Base-by-base conservation (phyloP, 2,329 filamentous ascomycete genomes). In the Ophiostoma sp. region DNA sequence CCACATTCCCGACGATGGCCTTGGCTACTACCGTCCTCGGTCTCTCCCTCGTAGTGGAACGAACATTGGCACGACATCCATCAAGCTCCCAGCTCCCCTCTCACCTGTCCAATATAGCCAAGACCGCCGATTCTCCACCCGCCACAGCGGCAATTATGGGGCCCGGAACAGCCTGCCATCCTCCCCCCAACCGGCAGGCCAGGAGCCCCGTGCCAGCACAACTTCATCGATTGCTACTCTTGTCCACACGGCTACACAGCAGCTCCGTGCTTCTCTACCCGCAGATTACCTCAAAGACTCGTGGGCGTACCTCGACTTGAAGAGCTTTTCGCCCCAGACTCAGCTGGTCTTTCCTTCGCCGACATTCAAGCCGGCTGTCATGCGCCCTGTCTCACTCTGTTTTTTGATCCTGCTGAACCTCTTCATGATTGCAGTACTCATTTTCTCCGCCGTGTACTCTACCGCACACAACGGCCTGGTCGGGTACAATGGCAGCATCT, bases 401-500 rank as follows among this genome's bases (percentile, higher is more conserved):
- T 78, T 87, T 33, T 84, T 93, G 74, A 87, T 90, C 74, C 79
- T 87, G 0, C 79, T 92, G 71, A 91, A 91, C 79, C 77, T 92
- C 2, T 81, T 92, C 45, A 94, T 97, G 89, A 87, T 92, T 63
- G 88, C 87, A 0, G 92, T 86, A 8, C 86, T 97, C 69, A 86
- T 93, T 33, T 91, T 95, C 79, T 90, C 89, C 76, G 93, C 92
- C 73, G 83, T 92, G 48, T 94, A 89, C 82, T 93, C 92, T 12
- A 82, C 85, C 50, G 80, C 82, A 5, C 85, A 91, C 76, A 81
- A 85, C 11, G 93, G 93, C 0, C 83, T 98, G 15, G 90, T 88
- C 79, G 82, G 86, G 3, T 97, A 95, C 80, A 83, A 84, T 45
- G 87, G 86, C 63, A 85, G 83, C 39, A 91, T 94, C 73, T 92